Percentiles rank a stretch among this genome's conserved stretches.
Evolutionary conservation across 345 rosid genomes (phyloP).

Genomic region (Brassica carinata): DNA sequence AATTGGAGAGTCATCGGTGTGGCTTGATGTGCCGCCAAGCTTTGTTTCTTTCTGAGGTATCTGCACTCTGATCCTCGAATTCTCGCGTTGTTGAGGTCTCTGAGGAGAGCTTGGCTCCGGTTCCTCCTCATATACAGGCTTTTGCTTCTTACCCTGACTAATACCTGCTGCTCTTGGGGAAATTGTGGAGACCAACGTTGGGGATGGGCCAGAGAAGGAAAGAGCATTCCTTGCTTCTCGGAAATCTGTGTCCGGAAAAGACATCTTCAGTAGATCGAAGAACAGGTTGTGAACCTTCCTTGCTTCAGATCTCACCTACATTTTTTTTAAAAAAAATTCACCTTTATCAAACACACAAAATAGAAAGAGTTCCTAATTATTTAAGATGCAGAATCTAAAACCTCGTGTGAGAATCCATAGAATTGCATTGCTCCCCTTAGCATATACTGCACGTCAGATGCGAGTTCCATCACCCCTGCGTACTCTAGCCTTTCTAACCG

Average conservation of each 20-base stretch:
- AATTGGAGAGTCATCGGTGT: conserved; percentile 67
- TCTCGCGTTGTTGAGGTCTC: conserved; percentile 64
- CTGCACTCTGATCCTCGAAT: conserved; percentile 69
- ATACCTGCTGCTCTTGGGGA: conserved; percentile 54
- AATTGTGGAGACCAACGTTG: conserved; percentile 52
- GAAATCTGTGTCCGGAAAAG: conserved; percentile 89
- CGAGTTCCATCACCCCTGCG: conserved; percentile 79
- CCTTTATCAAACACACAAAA: conserved; percentile 18
- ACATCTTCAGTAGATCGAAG: conserved; percentile 89
- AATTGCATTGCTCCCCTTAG: conserved; percentile 85
- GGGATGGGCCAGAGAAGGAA: conserved; percentile 60
- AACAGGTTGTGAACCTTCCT: conserved; percentile 96
- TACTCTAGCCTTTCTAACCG: conserved; percentile 88
- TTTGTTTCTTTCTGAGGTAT: conserved; percentile 73
- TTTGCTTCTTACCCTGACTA: conserved; percentile 70
- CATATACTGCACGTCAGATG: conserved; percentile 86
- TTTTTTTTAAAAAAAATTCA: neutral
- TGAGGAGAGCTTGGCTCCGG: conserved; percentile 55
- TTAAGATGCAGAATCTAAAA: conserved; percentile 38
- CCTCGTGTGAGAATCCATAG: conserved; percentile 93
- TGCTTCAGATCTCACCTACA: conserved; percentile 84
- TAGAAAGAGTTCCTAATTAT: neutral
- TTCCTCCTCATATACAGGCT: conserved; percentile 58
- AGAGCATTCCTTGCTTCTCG: conserved; percentile 79
- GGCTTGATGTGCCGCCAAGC: conserved; percentile 43